phyloP scores from a whole-genome alignment of 495 filamentous ascomycete species.

The Oleoguttula mirabilis region DNA sequence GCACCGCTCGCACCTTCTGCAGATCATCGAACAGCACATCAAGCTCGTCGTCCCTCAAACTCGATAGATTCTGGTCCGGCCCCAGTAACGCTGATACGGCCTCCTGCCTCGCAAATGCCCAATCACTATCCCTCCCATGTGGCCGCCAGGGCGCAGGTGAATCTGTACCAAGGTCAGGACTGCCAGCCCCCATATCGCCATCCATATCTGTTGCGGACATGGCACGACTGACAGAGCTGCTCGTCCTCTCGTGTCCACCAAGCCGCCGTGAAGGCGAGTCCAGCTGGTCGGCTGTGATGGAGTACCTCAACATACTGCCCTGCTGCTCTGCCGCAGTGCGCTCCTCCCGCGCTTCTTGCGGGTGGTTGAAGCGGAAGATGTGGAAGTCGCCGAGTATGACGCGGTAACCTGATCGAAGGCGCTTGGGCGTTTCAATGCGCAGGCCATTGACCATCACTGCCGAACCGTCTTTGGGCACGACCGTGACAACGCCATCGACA shows the following conservation, averaged over 20 bases:
- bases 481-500: constrained; percentile 75
- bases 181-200: constrained; percentile 43
- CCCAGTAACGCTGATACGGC: constrained; percentile 82
- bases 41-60: constrained; percentile 84
- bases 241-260: constrained; percentile 56
- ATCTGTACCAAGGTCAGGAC: constrained; percentile 50
- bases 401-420: constrained; percentile 80
- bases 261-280: constrained; percentile 41
- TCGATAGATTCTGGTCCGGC: constrained; percentile 79
- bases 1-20: constrained; percentile 69
- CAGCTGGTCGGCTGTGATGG: constrained; percentile 69
- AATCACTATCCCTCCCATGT: constrained; percentile 76
- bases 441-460: constrained; percentile 97
- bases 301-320: constrained; percentile 69
- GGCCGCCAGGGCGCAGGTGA: constrained; percentile 61
- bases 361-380: constrained; percentile 98
- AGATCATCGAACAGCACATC: constrained; percentile 94
- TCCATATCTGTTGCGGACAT: constrained; percentile 47
- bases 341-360: constrained; percentile 87
- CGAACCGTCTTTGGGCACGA: constrained; percentile 78
- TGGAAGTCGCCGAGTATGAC: constrained; percentile 98
- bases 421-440: constrained; percentile 67
- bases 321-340: constrained; percentile 38
- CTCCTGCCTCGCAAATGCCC: constrained; percentile 88
- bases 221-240: constrained; percentile 52